phyloP scores from a whole-genome alignment of 441 rosid species.

The Dalechampia spathulata region DNA sequence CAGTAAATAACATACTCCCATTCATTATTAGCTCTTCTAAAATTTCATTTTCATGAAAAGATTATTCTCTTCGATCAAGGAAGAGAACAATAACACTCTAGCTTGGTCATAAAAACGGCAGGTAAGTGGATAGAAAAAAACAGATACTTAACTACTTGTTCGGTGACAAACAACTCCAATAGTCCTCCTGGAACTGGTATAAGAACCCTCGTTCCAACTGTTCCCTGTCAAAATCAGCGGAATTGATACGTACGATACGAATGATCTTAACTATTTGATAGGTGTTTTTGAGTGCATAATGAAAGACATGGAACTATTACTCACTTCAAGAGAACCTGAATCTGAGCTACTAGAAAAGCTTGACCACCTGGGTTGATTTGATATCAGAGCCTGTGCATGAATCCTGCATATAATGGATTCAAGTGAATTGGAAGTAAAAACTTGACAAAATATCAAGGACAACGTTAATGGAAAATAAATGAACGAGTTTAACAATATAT shows the following conservation, averaged over 20 bases:
- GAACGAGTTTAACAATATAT: neutral
- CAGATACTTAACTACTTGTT: slow-evolving; percentile 41
- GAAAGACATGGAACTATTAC: slow-evolving; percentile 18
- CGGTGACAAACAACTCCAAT: slow-evolving; percentile 62
- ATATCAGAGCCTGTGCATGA: slow-evolving; percentile 56
- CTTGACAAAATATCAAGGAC: neutral
- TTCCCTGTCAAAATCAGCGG: slow-evolving; percentile 31
- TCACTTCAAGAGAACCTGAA: slow-evolving; percentile 22
- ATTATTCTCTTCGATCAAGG: neutral
- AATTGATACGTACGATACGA: too few species aligned
- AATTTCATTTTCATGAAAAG: neutral
- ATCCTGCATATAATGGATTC: slow-evolving; percentile 24
- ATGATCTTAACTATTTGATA: neutral
- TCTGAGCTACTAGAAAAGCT: slow-evolving; percentile 45
- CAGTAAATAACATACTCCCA: neutral
- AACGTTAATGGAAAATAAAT: neutral
- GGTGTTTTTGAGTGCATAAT: too few species aligned
- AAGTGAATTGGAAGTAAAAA: neutral
- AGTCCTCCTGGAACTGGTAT: slow-evolving; percentile 72
- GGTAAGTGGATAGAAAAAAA: neutral
- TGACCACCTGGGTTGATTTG: slow-evolving; percentile 65
- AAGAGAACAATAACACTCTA: neutral
- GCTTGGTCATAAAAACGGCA: neutral
- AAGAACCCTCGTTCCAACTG: slow-evolving; percentile 65
- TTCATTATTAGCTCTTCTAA: neutral